These are phyloP conservation scores for Drechslera avenae DNA, from an alignment of 2,329 filamentous ascomycete genomes.

Conservation along the genomic window DNA sequence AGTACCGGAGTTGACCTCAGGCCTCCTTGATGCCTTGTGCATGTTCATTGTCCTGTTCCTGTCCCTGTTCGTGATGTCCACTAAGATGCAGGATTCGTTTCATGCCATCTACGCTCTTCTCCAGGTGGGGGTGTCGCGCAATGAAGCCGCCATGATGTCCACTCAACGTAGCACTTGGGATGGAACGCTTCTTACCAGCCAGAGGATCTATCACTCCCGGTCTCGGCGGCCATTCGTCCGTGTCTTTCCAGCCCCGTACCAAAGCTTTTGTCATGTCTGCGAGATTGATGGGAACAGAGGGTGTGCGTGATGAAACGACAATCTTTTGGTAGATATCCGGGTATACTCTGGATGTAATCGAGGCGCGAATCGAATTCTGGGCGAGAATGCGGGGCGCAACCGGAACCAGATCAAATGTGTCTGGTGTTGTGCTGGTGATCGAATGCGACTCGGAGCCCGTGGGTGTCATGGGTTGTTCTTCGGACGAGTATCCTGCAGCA, in stretches of 20 bases:
- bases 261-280: slow-evolving; percentile 78
- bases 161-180: slow-evolving; percentile 17
- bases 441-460: slow-evolving; percentile 13
- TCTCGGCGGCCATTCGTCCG: slow-evolving; percentile 89
- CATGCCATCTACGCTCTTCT: slow-evolving; percentile 53
- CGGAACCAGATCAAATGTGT: slow-evolving; percentile 62
- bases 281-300: slow-evolving; percentile 86
- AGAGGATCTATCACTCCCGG: slow-evolving; percentile 56
- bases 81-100: slow-evolving; percentile 52
- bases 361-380: slow-evolving; percentile 75
- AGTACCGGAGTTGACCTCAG: slow-evolving; percentile 2
- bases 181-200: slow-evolving; percentile 45
- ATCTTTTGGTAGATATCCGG: slow-evolving; percentile 88
- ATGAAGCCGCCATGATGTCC: slow-evolving; percentile 38
- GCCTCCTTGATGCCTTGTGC: slow-evolving; percentile 16
- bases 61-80: slow-evolving; percentile 13
- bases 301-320: slow-evolving; percentile 77
- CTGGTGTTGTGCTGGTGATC: slow-evolving; percentile 7
- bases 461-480: slow-evolving; percentile 12
- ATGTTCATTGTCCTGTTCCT: slow-evolving; percentile 5
- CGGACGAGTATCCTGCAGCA: slow-evolving; percentile 14
- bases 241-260: slow-evolving; percentile 89
- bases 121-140: slow-evolving; percentile 48
- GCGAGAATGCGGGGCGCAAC: slow-evolving; percentile 74
- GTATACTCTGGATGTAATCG: slow-evolving; percentile 76